These are phyloP conservation scores for Fusarium luffae DNA, from an alignment of 2,329 filamentous ascomycete genomes.

Conservation along the genomic window DNA sequence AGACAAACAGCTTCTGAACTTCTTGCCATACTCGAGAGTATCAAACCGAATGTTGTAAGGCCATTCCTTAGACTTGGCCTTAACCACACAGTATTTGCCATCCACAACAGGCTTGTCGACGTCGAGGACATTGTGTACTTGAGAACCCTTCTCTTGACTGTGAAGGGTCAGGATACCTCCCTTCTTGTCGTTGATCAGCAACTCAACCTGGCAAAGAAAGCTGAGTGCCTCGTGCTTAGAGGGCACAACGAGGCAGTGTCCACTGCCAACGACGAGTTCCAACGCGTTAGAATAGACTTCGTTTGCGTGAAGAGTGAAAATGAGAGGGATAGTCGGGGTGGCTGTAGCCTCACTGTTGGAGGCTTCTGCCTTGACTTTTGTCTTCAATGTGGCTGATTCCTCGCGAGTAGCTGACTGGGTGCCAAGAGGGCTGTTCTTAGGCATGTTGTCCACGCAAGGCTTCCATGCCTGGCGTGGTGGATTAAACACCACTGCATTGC, in stretches of 20 bases:
- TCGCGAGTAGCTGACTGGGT: background rate
- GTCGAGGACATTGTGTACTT: conserved; percentile 36
- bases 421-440: background rate
- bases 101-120: conserved; percentile 34
- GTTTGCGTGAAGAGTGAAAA: background rate
- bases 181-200: conserved; percentile 12
- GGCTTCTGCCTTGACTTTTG: background rate
- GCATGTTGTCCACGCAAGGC: conserved; percentile 11
- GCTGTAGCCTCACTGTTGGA: background rate
- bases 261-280: conserved; percentile 33
- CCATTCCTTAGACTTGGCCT: background rate
- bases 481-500: conserved; percentile 3
- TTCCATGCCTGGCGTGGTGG: conserved; percentile 29
- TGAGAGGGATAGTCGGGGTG: background rate
- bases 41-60: conserved; percentile 38
- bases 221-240: conserved; percentile 7
- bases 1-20: conserved; percentile 18
- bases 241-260: conserved; percentile 32
- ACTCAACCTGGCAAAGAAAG: conserved; percentile 31
- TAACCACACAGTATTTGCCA: conserved; percentile 40
- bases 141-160: conserved; percentile 13
- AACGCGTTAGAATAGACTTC: background rate
- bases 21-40: conserved; percentile 21
- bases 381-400: too few relatives aligned
- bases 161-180: conserved; percentile 21